Percentiles rank a stretch among this genome's conserved stretches.
phyloP scores from a whole-genome alignment of 208 protist genomes.

The Crithidia expoeki region DNA sequence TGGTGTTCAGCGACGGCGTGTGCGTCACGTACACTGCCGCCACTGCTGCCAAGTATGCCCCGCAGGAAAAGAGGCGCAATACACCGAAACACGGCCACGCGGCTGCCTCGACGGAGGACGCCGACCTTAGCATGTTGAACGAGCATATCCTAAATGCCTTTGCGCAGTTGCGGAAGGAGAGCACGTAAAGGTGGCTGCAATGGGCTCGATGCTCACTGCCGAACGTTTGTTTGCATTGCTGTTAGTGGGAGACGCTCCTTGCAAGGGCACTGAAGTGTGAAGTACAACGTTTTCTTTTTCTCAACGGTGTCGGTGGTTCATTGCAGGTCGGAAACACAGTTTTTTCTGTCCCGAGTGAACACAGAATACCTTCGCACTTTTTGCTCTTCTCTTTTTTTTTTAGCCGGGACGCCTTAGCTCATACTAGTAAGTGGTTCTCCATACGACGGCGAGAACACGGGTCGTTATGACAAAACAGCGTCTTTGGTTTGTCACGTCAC shows the following conservation, averaged over 20 bases:
- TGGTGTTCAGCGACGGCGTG: slow-evolving; percentile 71
- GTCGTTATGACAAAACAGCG: too few species aligned
- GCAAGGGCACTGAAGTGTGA: too few species aligned
- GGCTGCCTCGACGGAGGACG: slow-evolving; percentile 41
- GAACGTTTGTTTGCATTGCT: too few species aligned
- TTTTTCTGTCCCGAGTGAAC: background rate
- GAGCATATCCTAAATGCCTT: slow-evolving; percentile 86
- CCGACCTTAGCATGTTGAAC: slow-evolving; percentile 76
- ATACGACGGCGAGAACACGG: too few species aligned
- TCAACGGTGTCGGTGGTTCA: background rate
- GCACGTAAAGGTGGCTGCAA: background rate
- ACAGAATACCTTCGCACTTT: background rate
- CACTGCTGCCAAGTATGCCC: slow-evolving; percentile 53
- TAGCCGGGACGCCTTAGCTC: too few species aligned
- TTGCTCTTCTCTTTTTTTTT: background rate
- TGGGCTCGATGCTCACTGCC: too few species aligned
- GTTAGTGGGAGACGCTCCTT: too few species aligned
- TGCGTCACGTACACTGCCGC: slow-evolving; percentile 80
- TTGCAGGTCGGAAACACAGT: background rate
- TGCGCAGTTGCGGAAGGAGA: slow-evolving; percentile 50
- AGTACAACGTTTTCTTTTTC: background rate
- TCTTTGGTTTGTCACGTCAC: too few species aligned
- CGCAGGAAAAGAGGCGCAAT: slow-evolving; percentile 40
- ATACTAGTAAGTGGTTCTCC: too few species aligned
- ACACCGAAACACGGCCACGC: slow-evolving; percentile 15